Conservation (phyloP, 2,329 filamentous ascomycete species). For the Xylogone sp. region DNA sequence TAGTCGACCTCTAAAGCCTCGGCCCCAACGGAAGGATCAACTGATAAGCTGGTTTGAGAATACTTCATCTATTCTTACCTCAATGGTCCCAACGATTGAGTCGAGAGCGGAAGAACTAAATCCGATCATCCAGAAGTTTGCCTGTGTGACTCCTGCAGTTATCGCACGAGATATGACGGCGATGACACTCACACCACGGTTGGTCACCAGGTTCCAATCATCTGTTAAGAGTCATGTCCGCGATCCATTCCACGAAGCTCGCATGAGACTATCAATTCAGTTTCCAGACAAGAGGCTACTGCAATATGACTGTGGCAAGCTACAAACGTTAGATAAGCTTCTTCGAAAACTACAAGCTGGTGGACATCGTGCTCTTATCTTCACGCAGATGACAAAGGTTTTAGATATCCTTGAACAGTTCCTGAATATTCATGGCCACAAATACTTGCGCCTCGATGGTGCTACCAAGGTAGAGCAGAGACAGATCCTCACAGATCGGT, state of each 20-base stretch:
- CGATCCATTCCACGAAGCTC: slow-evolving; percentile 91
- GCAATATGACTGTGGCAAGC: slow-evolving; percentile 96
- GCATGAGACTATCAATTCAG: slow-evolving; percentile 89
- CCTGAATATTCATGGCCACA: slow-evolving; percentile 94
- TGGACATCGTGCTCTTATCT: slow-evolving; percentile 92
- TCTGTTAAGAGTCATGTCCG: slow-evolving; percentile 53
- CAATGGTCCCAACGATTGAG: slow-evolving; percentile 70
- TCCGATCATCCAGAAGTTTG: slow-evolving; percentile 78
- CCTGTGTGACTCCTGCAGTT: slow-evolving; percentile 86
- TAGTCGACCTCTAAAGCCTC: slow-evolving; percentile 54
- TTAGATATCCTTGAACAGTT: slow-evolving; percentile 97
- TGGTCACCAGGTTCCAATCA: slow-evolving; percentile 54
- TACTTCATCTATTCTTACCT: slow-evolving; percentile 58
- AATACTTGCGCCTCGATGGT: slow-evolving; percentile 94
- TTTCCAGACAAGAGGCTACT: slow-evolving; percentile 96
- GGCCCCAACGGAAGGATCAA: slow-evolving; percentile 56
- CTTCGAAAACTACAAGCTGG: slow-evolving; percentile 83
- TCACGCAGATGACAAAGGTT: slow-evolving; percentile 99
- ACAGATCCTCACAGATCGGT: slow-evolving; percentile 91
- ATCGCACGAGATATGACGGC: slow-evolving; percentile 74
- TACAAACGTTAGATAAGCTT: slow-evolving; percentile 83
- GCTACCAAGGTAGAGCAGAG: slow-evolving; percentile 93
- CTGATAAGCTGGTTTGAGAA: slow-evolving; percentile 73
- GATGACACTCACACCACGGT: slow-evolving; percentile 60
- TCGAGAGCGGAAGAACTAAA: slow-evolving; percentile 71